Base-by-base conservation (phyloP, 2,329 filamentous ascomycete genomes). In the Diplodia sapinea region DNA sequence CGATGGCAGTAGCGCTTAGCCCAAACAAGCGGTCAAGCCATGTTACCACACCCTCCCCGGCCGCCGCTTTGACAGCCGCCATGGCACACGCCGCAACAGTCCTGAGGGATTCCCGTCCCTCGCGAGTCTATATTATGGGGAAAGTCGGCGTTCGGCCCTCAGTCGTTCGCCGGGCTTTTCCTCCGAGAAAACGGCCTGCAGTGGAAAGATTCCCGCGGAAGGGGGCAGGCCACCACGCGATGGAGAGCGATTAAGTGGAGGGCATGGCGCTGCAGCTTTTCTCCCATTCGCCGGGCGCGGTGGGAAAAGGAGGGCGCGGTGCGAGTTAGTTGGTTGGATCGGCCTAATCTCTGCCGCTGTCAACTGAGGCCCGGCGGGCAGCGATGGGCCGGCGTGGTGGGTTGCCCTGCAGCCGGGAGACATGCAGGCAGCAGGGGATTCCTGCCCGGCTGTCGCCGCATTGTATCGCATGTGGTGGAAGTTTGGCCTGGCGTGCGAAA, bases 111-210 rank as follows among this genome's bases (percentile, higher is more conserved):
- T 47, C 43, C 43, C 43, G 43, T 47, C 17, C n/a, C 20, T 47
- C 43, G 43, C 43, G 43, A 47, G 43, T 47, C 20, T 47, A 47
- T 47, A 47, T n/a, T 47, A 47, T 47, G 43, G 43, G n/a, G 43
- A 47, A 47, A 36, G 1, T 1, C 11, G 9, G 33, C 33, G 9
- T 9, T 36, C 33, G 33, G 33, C 33, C 33, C 8, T 36, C 33
- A 36, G 9, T 36, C 33, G 33, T 36, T 36, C 33, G 33, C 43
- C 43, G 43, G 43, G 43, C 17, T 11, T 20, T 47, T 47, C 15
- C 7, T 20, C 43, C 15, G 15, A 17, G 31, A 33, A 11, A 17
- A 47, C 40, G 15, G 40, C 40, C 6, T 47, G 40, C 9, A 3
- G 31, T 47, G 17, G 43, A 47, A 47, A n/a, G 43, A 47, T 47